Evolutionary conservation across 2,329 filamentous ascomycete species (phyloP).

Genomic region (Exophiala mesophila): DNA sequence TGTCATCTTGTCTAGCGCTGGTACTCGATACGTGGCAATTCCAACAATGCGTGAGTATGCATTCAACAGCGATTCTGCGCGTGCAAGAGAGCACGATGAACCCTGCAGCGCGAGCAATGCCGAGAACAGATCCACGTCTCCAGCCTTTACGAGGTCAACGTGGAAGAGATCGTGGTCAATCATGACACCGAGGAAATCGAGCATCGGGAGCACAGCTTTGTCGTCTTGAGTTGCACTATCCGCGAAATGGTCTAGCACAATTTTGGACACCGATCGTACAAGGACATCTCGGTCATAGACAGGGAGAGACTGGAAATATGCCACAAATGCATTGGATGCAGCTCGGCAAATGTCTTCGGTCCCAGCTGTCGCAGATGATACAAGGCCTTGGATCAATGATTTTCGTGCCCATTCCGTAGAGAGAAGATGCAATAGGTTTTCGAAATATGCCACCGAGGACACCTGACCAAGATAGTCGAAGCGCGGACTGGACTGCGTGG

Average conservation of each 20-base stretch:
- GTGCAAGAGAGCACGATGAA: slow-evolving; percentile 75
- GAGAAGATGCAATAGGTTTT: slow-evolving; percentile 37
- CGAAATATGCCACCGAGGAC: slow-evolving; percentile 40
- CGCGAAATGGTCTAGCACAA: slow-evolving; percentile 51
- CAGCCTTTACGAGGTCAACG: slow-evolving; percentile 27
- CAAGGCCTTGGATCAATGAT: slow-evolving; percentile 39
- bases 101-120: slow-evolving; percentile 73
- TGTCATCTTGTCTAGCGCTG: slow-evolving; percentile 22
- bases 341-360: slow-evolving; percentile 42
- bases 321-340: slow-evolving; percentile 38
- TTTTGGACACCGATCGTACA: slow-evolving; percentile 39
- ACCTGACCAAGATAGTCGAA: slow-evolving; percentile 44
- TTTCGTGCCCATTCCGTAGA: slow-evolving; percentile 34
- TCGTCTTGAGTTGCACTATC: slow-evolving; percentile 55
- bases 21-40: slow-evolving; percentile 7
- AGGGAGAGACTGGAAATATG: slow-evolving; percentile 23
- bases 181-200: slow-evolving; percentile 74
- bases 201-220: slow-evolving; percentile 65
- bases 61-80: slow-evolving; percentile 73
- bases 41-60: slow-evolving; percentile 54
- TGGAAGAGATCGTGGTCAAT: slow-evolving; percentile 54
- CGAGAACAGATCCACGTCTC: slow-evolving; percentile 54
- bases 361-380: slow-evolving; percentile 42
- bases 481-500: slow-evolving; percentile 2
- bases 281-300: not conserved